phyloP scores from a whole-genome alignment of 306 rosid genomes.

The Benincasa hispida region DNA sequence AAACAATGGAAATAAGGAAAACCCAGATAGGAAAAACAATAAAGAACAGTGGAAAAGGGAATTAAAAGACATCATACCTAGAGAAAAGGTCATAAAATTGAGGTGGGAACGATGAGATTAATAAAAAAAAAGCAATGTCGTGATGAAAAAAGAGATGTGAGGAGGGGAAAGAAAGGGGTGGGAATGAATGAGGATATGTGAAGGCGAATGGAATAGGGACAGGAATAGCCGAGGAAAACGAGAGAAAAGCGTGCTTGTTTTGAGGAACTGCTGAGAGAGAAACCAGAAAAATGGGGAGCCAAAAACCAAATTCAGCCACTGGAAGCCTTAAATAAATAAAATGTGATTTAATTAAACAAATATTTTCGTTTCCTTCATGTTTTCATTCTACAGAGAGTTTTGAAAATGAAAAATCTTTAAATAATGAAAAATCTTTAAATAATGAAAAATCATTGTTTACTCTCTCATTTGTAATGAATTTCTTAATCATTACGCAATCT shows the following conservation, averaged over 20 bases:
- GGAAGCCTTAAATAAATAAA: neutral
- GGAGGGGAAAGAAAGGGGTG: slow-evolving; percentile 10
- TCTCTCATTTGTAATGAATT: neutral
- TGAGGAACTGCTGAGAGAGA: slow-evolving; percentile 68
- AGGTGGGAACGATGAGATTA: slow-evolving; percentile 10
- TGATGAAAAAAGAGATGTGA: neutral
- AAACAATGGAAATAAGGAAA: slow-evolving; percentile 1
- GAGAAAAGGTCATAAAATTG: slow-evolving; percentile 12
- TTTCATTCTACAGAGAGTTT: neutral
- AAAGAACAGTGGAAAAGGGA: slow-evolving; percentile 1
- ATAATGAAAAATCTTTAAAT: no score
- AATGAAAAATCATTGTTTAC: neutral
- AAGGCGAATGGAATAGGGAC: slow-evolving; percentile 13
- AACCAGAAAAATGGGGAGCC: slow-evolving; percentile 18
- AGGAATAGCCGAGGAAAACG: slow-evolving; percentile 15
- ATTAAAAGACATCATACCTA: slow-evolving; percentile 24
- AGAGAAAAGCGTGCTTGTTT: slow-evolving; percentile 55
- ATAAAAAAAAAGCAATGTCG: slow-evolving; percentile 8
- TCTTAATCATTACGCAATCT: slow-evolving; percentile 1
- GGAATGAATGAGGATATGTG: neutral
- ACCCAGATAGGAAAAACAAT: slow-evolving; percentile 6
- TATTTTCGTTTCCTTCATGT: neutral
- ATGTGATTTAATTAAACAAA: neutral
- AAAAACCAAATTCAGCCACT: slow-evolving; percentile 1
- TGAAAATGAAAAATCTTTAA: neutral